Evolutionary conservation across 495 filamentous ascomycete genomes (phyloP), one percentile per base, ranked within the genome.

Genomic region (Trichoderma gamsii): DNA sequence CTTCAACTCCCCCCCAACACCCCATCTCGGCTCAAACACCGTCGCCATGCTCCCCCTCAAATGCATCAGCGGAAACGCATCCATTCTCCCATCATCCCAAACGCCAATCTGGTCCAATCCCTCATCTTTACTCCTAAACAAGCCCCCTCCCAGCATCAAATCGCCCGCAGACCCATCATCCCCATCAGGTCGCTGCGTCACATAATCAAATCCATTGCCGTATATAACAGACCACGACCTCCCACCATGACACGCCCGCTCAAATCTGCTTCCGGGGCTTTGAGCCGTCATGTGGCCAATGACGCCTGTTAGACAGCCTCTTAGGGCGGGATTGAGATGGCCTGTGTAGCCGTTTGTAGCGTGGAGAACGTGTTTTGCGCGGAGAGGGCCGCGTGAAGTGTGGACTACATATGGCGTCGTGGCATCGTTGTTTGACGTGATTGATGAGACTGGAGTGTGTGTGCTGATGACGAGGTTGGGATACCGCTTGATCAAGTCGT

Each of bases 221-320:
- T 76, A 76, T 0, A 73, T 65, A 16, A 84, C 66, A 2, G 71
- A 73, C 80, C 79, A 73, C 0, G 72, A 68, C 8, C 27, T 41
- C 15, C 64, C 41, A 12, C 72, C 74, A 11, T 72, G 64, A 4
- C 71, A 11, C 1, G 35, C 27, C 0, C 68, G 52, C 3, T 7
- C 23, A 29, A 75, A 76, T 4, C 46, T 41, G 5, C 44, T 11
- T 27, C 69, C 66, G 2, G 79, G 73, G 6, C 65, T 67, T 71
- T 84, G 80, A 5, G 74, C 75, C 1, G 77, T 76, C 82, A 85
- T 85, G 51, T 82, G 79, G 0, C 80, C 83, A 9, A 81, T 77
- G 0, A 78, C 65, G 1, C 83, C 82, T 16, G 81, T 78, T 27
- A 85, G 44, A 52, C 75, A 79, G 3, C 79, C 78, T 49, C 72